Base-by-base conservation (phyloP, 1,284 basidiomycete genomes). In the Malassezia restricta region DNA sequence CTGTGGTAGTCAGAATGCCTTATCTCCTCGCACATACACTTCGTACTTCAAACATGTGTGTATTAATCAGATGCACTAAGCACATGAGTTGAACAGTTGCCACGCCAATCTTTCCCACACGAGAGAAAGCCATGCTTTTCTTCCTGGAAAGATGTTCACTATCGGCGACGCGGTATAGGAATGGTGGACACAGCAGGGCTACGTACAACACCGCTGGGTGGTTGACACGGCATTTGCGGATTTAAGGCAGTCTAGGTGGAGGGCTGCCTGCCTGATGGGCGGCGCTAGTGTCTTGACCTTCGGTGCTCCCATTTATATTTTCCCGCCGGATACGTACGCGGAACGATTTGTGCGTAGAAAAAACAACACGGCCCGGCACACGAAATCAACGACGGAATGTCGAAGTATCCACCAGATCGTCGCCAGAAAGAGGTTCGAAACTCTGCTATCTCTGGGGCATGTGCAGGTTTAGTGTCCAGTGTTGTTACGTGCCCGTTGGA, bases 401-500 rank as follows among this genome's bases (percentile, higher is more conserved):
- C 35, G 44, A 47, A 38, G 37, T n/a, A 37, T 29, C n/a, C 33
- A 20, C 14, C 27, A n/a, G 35, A 47, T n/a, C 32, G 30, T 5
- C 32, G 20, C 20, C 8, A 29, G 17, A 47, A n/a, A 6, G 35
- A 41, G n/a, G 51, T 44, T 9, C 46, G 51, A 20, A 28, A 48
- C 20, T 66, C 64, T 17, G 67, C 67, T 20, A 53, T 69, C 38
- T 59, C 78, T 1, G 79, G 79, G 15, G 79, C 78, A 0, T 78
- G 77, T 3, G 79, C 79, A 50, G 92, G 92, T 56, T 79, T 98
- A 56, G 85, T 91, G 62, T 85, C 87, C 49, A 88, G 86, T 74
- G 80, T 98, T 60, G 86, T 90, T 54, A 98, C 92, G 8, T 98
- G 94, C 74, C 92, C 92, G 6, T 79, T 98, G 52, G 92, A 98